Percentiles rank a stretch among this genome's conserved stretches.
Evolutionary conservation across 176 grass and related monocot species (phyloP).

Genomic region (Bonia amplexicaulis): DNA sequence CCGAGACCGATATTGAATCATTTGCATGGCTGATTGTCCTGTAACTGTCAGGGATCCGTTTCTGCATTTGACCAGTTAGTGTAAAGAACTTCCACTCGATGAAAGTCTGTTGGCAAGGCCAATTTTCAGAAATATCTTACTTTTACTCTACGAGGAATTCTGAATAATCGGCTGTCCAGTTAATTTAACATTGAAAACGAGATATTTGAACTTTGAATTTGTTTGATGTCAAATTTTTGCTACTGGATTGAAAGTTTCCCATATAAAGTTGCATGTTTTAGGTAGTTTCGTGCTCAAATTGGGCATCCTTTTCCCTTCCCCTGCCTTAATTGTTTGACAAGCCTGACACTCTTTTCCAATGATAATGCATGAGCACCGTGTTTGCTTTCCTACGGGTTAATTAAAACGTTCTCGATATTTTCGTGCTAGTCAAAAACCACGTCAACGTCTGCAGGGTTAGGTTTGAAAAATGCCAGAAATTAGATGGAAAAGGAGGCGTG

Average conservation of each 20-base stretch:
- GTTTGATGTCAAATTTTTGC: neutral
- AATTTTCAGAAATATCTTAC: conserved; percentile 23
- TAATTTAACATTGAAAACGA: neutral
- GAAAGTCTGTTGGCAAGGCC: neutral
- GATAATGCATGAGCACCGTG: neutral
- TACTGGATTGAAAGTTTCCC: neutral
- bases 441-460: neutral
- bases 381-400: neutral
- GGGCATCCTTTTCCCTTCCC: neutral
- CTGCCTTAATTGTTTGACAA: neutral
- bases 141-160: neutral
- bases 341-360: neutral
- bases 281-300: neutral
- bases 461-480: neutral
- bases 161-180: neutral
- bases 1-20: neutral
- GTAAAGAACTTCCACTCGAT: neutral
- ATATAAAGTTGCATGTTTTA: neutral
- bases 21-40: neutral
- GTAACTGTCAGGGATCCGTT: neutral
- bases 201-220: conserved; percentile 1
- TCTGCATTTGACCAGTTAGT: conserved; percentile 17
- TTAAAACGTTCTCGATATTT: neutral
- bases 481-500: neutral
- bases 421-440: neutral